Evolutionary conservation across 1,284 basidiomycete species (phyloP).

Genomic region (Stygiomarasmius scandens): DNA sequence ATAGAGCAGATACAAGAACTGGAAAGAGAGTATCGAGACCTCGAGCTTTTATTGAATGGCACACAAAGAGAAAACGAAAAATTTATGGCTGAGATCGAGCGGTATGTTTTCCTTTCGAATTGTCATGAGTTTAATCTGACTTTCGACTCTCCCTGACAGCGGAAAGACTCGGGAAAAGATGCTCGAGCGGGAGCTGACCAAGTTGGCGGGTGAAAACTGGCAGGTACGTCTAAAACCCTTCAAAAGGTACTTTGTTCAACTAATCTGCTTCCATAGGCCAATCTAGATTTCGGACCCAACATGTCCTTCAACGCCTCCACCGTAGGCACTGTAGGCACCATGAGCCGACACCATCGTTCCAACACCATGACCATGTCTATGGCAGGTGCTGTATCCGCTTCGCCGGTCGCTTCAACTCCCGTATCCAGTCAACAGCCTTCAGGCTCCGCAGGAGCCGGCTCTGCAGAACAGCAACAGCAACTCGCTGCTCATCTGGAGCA

Average conservation of each 20-base stretch:
- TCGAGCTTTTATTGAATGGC: slow-evolving; percentile 71
- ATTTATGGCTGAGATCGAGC: slow-evolving; percentile 74
- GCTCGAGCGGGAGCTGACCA: slow-evolving; percentile 70
- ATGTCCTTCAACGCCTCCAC: slow-evolving; percentile 6
- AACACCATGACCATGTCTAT: slow-evolving; percentile 4
- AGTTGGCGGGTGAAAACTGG: slow-evolving; percentile 75
- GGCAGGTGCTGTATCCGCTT: background rate
- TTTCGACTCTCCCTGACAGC: slow-evolving; percentile 30
- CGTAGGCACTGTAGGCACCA: slow-evolving; percentile 9
- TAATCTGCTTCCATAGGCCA: slow-evolving; percentile 38
- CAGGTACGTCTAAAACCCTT: slow-evolving; percentile 47
- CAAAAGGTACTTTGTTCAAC: slow-evolving; percentile 5
- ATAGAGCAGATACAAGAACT: slow-evolving; percentile 63
- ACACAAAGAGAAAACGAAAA: slow-evolving; percentile 79
- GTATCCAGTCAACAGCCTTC: slow-evolving; percentile 20
- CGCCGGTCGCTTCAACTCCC: slow-evolving; percentile 1
- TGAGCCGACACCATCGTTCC: slow-evolving; percentile 12
- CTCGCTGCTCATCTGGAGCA: slow-evolving; percentile 67
- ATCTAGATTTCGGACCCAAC: slow-evolving; percentile 51
- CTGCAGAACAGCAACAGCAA: slow-evolving; percentile 30
- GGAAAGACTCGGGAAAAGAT: slow-evolving; percentile 67
- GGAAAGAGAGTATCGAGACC: slow-evolving; percentile 68
- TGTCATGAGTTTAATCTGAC: background rate
- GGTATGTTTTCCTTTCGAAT: slow-evolving; percentile 38
- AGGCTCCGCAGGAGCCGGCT: slow-evolving; percentile 6